Evolutionary conservation across 2,329 filamentous ascomycete genomes (phyloP).

Genomic region (Neocucurbitaria cava): DNA sequence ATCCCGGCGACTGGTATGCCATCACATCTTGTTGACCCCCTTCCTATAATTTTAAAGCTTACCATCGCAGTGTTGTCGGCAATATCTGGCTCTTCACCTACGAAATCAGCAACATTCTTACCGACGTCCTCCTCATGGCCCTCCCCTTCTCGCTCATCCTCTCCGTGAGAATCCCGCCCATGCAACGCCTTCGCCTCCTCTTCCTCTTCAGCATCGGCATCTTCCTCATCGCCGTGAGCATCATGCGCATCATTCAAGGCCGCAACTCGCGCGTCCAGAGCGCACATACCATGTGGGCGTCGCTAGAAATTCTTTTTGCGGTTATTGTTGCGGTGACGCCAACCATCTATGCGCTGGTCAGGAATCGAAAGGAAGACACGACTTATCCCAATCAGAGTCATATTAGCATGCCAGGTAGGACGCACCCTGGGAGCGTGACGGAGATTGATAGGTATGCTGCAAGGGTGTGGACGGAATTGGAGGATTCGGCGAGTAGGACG

Average conservation of each 20-base stretch:
- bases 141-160: slow-evolving; percentile 19
- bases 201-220: slow-evolving; percentile 26
- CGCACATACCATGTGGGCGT: slow-evolving; percentile 24
- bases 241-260: slow-evolving; percentile 21
- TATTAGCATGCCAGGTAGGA: slow-evolving; percentile 9
- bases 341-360: slow-evolving; percentile 23
- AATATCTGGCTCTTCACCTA: slow-evolving; percentile 29
- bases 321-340: slow-evolving; percentile 24
- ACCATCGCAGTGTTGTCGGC: slow-evolving; percentile 19
- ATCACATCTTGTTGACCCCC: too few species aligned
- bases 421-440: slow-evolving; percentile 1
- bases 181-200: slow-evolving; percentile 22
- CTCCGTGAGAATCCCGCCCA: slow-evolving; percentile 12
- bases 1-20: slow-evolving; percentile 25
- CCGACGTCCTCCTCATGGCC: slow-evolving; percentile 24
- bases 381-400: slow-evolving; percentile 12
- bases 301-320: slow-evolving; percentile 20
- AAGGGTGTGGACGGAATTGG: slow-evolving; percentile 17
- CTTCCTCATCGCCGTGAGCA: slow-evolving; percentile 22
- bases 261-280: slow-evolving; percentile 15
- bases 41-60: background rate
- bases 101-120: slow-evolving; percentile 24
- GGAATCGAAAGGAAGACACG: slow-evolving; percentile 13
- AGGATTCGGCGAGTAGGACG: slow-evolving; percentile 8
- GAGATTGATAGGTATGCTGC: slow-evolving; percentile 6